Evolutionary conservation across 768 basidiomycete species (phyloP).

Genomic region (Porphyrellus cyaneotinctus): DNA sequence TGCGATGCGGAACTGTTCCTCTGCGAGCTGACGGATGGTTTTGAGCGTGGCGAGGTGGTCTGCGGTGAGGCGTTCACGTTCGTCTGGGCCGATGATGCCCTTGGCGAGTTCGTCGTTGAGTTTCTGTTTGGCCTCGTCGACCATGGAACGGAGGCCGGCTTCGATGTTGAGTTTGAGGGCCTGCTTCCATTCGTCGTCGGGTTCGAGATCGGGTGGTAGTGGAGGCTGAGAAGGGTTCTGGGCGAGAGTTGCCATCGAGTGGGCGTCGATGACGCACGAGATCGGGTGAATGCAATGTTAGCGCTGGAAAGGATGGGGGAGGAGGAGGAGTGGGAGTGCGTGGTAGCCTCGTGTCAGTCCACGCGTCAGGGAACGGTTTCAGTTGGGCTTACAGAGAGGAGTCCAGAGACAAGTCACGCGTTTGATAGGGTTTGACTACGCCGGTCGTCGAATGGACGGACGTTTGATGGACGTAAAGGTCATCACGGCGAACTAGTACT

Average conservation of each 20-base stretch:
- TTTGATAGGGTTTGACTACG: too few relatives aligned
- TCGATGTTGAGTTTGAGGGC: constrained; percentile 49
- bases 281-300: constrained; percentile 9
- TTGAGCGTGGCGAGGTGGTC: constrained; percentile 42
- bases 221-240: constrained; percentile 13
- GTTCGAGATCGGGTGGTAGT: constrained; percentile 36
- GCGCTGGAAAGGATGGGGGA: constrained; percentile 16
- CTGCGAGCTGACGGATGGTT: constrained; percentile 42
- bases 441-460: too few relatives aligned
- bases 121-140: constrained; percentile 63
- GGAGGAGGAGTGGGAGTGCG: constrained; percentile 29
- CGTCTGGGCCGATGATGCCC: constrained; percentile 30
- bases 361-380: constrained; percentile 38
- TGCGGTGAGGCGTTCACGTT: constrained; percentile 35
- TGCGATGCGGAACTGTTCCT: constrained; percentile 42
- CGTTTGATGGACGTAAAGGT: too few relatives aligned
- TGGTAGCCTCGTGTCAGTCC: constrained; percentile 55
- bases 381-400: too few relatives aligned
- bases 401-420: background rate
- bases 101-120: constrained; percentile 48
- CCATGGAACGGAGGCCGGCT: constrained; percentile 35
- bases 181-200: constrained; percentile 54
- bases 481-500: too few relatives aligned
- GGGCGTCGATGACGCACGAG: constrained; percentile 1
- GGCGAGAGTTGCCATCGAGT: constrained; percentile 25